These are phyloP conservation scores for Hypomontagnella submonticulosa DNA, from an alignment of 495 filamentous ascomycete genomes.

Conservation along the genomic window DNA sequence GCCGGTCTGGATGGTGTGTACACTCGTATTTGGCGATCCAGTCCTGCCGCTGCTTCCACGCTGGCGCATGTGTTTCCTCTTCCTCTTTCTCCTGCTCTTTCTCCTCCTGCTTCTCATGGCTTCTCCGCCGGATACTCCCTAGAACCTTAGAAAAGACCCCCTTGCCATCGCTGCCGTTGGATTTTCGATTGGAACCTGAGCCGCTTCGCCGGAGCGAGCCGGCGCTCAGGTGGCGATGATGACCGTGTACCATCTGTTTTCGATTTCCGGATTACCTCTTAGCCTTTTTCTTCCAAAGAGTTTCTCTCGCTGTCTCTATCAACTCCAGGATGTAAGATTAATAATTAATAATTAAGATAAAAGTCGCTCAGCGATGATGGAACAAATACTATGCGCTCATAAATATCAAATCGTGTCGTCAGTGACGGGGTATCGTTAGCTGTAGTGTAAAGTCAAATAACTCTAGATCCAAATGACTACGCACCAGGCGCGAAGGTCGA, in stretches of 20 bases:
- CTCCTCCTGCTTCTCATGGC: conserved; percentile 16
- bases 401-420: conserved; percentile 26
- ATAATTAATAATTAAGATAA: conserved; percentile 15
- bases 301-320: background rate
- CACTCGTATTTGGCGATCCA: conserved; percentile 34
- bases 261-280: background rate
- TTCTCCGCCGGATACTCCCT: conserved; percentile 30
- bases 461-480: conserved; percentile 8
- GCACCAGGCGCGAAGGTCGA: background rate
- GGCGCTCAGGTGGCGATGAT: background rate
- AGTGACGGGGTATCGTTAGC: conserved; percentile 15
- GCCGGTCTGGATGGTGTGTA: conserved; percentile 43
- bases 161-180: conserved; percentile 1
- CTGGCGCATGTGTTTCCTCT: background rate
- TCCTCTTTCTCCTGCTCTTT: conserved; percentile 3
- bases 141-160: conserved; percentile 35
- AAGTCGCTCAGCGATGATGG: conserved; percentile 17
- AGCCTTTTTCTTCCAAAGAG: background rate
- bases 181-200: conserved; percentile 1
- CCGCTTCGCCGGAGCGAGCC: conserved; percentile 1
- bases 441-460: conserved; percentile 35
- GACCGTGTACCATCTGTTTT: conserved; percentile 26
- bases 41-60: conserved; percentile 5
- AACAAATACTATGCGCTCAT: conserved; percentile 23
- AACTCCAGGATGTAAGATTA: conserved; percentile 4